Percentiles rank a stretch among this genome's conserved stretches.
Evolutionary conservation across 2,329 filamentous ascomycete species (phyloP).

Genomic region (Canariomyces notabilis): DNA sequence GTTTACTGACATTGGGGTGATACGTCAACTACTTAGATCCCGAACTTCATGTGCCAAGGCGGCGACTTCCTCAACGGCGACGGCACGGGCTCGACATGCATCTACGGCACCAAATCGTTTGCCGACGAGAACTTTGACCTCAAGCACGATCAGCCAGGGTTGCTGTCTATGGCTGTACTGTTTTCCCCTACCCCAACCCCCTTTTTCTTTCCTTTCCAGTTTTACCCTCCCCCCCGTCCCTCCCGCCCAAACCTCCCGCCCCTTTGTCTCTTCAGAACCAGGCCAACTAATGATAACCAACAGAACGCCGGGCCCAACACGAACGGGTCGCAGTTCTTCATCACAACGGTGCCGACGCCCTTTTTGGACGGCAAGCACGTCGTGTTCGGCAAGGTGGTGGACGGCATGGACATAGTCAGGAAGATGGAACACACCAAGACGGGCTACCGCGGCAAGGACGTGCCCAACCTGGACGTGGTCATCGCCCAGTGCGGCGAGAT

Average conservation of each 20-base stretch:
- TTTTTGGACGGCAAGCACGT: slow-evolving; percentile 92
- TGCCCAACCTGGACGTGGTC: slow-evolving; percentile 77
- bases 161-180: slow-evolving; percentile 85
- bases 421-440: slow-evolving; percentile 93
- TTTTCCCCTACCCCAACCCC: neutral
- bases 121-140: slow-evolving; percentile 84
- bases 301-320: slow-evolving; percentile 83
- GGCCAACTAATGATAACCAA: neutral
- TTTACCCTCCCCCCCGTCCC: neutral
- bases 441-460: slow-evolving; percentile 65
- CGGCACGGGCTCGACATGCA: slow-evolving; percentile 80
- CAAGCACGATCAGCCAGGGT: slow-evolving; percentile 72
- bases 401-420: slow-evolving; percentile 82
- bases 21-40: slow-evolving; percentile 57
- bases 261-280: too few relatives aligned
- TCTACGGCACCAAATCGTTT: slow-evolving; percentile 82
- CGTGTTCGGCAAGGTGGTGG: slow-evolving; percentile 85
- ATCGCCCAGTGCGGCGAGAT: slow-evolving; percentile 91
- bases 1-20: too few relatives aligned
- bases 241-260: slow-evolving; percentile 6
- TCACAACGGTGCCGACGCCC: slow-evolving; percentile 81
- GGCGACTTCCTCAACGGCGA: slow-evolving; percentile 94
- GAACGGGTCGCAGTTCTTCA: slow-evolving; percentile 97
- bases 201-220: neutral
- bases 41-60: slow-evolving; percentile 95